Base-by-base conservation (phyloP, 2,329 filamentous ascomycete species). In the Diplodia mutila region DNA sequence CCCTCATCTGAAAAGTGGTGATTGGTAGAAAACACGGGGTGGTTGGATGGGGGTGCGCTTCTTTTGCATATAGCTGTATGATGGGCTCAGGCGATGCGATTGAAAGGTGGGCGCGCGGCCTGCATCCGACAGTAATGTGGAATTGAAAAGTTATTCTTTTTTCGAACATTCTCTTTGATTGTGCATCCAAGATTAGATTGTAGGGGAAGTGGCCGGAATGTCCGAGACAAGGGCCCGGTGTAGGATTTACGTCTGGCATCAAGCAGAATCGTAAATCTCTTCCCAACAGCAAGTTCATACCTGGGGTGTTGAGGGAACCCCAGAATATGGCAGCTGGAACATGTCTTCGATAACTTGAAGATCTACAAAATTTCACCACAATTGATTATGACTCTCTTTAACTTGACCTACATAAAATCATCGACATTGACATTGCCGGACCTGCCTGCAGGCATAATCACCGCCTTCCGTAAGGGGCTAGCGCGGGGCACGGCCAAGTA, bases 381-480 rank as follows among this genome's bases (percentile, higher is more conserved):
- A 21, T 9, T 46, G 18, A 21, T 21, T 8, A 21, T 46, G 6
- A 21, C n/a, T 9, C 42, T 9, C 9, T 21, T 46, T 6, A 11
- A 11, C n/a, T 46, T 46, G 8, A 14, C 34, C 9, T 3, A 37
- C 18, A 46, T 42, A 18, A 2, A 16, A 42, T 42, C 39, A n/a
- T n/a, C n/a, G n/a, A n/a, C n/a, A n/a, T n/a, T n/a, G 42, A 1
- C n/a, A 21, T 42, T 6, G 39, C 16, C 42, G n/a, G 7, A 11
- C n/a, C n/a, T n/a, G 42, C 11, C 42, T 9, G n/a, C 42, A 46
- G 42, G 42, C 42, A 34, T 6, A 16, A 51, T 49, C 39, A 61
- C 54, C 65, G 65, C 65, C 53, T 53, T 52, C 65, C 32, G 9
- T 12, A 27, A 61, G 3, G 14, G 46, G 65, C 54, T 67, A 67